These are phyloP conservation scores for Zygoascus sp. DNA, from an alignment of 1,139 yeast genomes.

Conservation along the genomic window DNA sequence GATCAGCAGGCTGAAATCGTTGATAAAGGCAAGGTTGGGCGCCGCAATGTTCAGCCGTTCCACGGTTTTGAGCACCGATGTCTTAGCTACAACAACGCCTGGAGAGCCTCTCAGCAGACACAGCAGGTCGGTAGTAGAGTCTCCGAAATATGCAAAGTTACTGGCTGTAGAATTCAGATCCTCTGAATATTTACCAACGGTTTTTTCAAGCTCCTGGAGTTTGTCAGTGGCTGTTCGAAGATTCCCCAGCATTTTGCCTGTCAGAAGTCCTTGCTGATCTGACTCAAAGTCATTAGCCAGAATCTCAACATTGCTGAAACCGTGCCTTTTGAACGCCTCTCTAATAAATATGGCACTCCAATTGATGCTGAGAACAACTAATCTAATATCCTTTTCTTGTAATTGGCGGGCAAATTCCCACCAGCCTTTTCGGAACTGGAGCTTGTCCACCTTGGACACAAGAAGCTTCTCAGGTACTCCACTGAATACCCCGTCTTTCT, in stretches of 20 bases:
- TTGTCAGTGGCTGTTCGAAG: conserved; percentile 38
- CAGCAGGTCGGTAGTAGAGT: conserved; percentile 59
- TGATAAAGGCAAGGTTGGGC: conserved; percentile 9
- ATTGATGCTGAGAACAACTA: conserved; percentile 55
- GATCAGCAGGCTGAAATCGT: neutral
- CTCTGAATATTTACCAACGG: conserved; percentile 24
- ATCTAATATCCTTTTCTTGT: conserved; percentile 34
- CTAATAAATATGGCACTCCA: conserved; percentile 56
- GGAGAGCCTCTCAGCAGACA: conserved; percentile 47
- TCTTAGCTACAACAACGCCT: conserved; percentile 44
- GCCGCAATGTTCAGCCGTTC: conserved; percentile 17
- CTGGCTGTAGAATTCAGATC: conserved; percentile 9
- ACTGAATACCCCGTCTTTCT: conserved; percentile 40
- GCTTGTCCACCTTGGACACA: conserved; percentile 35
- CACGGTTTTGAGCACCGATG: conserved; percentile 15
- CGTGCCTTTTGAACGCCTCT: conserved; percentile 38
- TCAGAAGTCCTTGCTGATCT: conserved; percentile 36
- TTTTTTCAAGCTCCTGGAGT: conserved; percentile 30
- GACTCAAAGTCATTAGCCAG: conserved; percentile 48
- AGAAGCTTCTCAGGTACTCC: conserved; percentile 41
- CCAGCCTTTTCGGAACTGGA: conserved; percentile 45
- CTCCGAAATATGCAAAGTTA: conserved; percentile 53
- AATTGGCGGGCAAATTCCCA: conserved; percentile 37
- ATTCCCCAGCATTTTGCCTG: conserved; percentile 36
- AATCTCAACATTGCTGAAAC: conserved; percentile 27